Evolutionary conservation across 2,329 filamentous ascomycete genomes (phyloP).

Genomic region (Cadophora sp.): DNA sequence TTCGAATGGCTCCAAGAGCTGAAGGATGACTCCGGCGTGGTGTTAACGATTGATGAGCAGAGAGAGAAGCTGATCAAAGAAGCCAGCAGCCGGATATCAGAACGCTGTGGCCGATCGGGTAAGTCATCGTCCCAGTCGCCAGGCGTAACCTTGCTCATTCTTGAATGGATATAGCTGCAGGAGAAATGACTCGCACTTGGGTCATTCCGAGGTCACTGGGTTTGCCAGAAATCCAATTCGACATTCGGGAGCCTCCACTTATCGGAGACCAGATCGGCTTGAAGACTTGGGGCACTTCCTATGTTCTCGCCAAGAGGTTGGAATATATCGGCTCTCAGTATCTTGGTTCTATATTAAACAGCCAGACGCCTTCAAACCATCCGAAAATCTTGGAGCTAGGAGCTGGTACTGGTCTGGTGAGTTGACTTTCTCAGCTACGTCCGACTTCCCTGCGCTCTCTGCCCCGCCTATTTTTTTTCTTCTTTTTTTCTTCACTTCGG

Average conservation of each 20-base stretch:
- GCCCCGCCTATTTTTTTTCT: not conserved
- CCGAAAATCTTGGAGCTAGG: slow-evolving; percentile 75
- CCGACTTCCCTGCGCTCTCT: not conserved
- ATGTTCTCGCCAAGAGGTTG: slow-evolving; percentile 80
- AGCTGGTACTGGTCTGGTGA: slow-evolving; percentile 23
- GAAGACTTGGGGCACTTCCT: slow-evolving; percentile 86
- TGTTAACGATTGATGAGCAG: slow-evolving; percentile 58
- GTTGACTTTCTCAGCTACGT: not conserved
- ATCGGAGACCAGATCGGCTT: slow-evolving; percentile 88
- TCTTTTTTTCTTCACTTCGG: no score
- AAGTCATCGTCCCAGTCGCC: slow-evolving; percentile 34
- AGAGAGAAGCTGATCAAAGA: slow-evolving; percentile 77
- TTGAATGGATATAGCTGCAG: slow-evolving; percentile 11
- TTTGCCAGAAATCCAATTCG: slow-evolving; percentile 63
- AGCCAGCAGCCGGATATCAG: slow-evolving; percentile 80
- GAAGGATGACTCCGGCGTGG: slow-evolving; percentile 36
- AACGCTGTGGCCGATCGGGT: slow-evolving; percentile 82
- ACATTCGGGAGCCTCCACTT: slow-evolving; percentile 84
- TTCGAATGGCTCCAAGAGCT: slow-evolving; percentile 66
- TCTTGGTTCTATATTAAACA: slow-evolving; percentile 46
- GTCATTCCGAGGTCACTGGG: slow-evolving; percentile 55
- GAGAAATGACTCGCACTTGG: slow-evolving; percentile 65
- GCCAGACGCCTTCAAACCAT: slow-evolving; percentile 14
- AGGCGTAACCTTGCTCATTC: not conserved
- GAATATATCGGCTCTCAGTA: slow-evolving; percentile 46